These are phyloP conservation scores for Brachypodium distachyon DNA, from an alignment of 202 grass and related monocot genomes.

Conservation along the genomic window DNA sequence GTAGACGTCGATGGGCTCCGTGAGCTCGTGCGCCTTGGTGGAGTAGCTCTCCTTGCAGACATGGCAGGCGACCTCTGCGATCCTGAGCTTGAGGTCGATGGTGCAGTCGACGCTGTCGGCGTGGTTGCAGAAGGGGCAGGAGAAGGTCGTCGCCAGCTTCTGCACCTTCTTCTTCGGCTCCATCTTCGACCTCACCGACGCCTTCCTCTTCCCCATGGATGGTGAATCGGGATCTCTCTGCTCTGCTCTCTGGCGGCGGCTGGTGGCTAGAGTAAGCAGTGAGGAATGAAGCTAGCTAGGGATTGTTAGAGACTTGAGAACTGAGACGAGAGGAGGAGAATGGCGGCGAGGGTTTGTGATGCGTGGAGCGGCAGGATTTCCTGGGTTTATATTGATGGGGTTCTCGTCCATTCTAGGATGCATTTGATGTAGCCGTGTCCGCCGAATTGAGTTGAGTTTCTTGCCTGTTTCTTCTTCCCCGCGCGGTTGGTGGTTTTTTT, in stretches of 20 bases:
- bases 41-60: conserved; percentile 4
- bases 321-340: background rate
- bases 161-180: background rate
- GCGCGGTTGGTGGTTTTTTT: background rate
- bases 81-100: conserved; percentile 5
- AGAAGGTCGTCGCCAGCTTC: conserved; percentile 14
- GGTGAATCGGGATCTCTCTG: background rate
- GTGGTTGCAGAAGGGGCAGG: conserved; percentile 33
- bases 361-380: background rate
- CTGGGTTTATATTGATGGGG: background rate
- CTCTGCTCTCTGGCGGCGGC: background rate
- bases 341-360: background rate
- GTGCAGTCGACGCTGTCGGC: background rate
- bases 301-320: background rate
- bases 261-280: background rate
- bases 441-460: background rate
- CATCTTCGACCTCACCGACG: background rate
- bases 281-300: background rate
- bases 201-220: background rate
- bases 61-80: background rate
- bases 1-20: conserved; percentile 39
- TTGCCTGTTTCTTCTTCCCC: background rate
- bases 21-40: conserved; percentile 22
- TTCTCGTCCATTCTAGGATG: too few species aligned
- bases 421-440: background rate